Conservation (phyloP, 192 early-diverging fungal genomes). For the Rhizophagus prolifer region DNA sequence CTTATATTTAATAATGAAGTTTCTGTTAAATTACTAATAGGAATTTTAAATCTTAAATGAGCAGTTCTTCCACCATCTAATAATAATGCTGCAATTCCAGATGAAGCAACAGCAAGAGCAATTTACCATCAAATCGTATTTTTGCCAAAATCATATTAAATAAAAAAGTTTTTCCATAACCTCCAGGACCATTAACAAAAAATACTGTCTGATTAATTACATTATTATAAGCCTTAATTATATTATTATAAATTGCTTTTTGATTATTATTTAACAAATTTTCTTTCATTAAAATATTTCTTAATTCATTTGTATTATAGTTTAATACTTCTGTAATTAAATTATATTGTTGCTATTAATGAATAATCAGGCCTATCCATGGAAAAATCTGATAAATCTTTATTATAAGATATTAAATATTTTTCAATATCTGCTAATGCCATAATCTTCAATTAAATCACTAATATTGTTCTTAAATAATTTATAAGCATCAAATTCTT, state of each 20-base stretch:
- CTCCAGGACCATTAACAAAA: too few relatives aligned
- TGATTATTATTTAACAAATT: slow-evolving; percentile 3
- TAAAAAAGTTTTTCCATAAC: neutral
- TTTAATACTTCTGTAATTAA: neutral
- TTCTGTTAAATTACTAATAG: slow-evolving; percentile 14
- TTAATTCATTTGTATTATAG: neutral
- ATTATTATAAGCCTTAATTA: too few relatives aligned
- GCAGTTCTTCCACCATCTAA: slow-evolving; percentile 34
- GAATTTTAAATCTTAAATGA: slow-evolving; percentile 41
- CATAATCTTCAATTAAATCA: slow-evolving; percentile 26
- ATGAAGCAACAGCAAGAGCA: slow-evolving; percentile 33
- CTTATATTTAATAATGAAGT: slow-evolving; percentile 31
- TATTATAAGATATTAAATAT: neutral
- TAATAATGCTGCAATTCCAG: slow-evolving; percentile 35
- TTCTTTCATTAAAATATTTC: neutral
- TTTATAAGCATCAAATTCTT: neutral
- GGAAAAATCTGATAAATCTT: neutral
- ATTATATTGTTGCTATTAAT: too few relatives aligned
- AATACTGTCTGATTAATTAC: too few relatives aligned
- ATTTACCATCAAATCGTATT: neutral
- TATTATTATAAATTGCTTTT: neutral
- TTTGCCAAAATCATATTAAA: slow-evolving; percentile 32
- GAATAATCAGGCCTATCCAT: too few relatives aligned
- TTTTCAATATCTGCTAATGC: neutral
- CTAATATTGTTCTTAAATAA: neutral